Evolutionary conservation across 495 filamentous ascomycete species (phyloP), one percentile per base, ranked within the genome.

Genomic region (Penicillium flavigenum): DNA sequence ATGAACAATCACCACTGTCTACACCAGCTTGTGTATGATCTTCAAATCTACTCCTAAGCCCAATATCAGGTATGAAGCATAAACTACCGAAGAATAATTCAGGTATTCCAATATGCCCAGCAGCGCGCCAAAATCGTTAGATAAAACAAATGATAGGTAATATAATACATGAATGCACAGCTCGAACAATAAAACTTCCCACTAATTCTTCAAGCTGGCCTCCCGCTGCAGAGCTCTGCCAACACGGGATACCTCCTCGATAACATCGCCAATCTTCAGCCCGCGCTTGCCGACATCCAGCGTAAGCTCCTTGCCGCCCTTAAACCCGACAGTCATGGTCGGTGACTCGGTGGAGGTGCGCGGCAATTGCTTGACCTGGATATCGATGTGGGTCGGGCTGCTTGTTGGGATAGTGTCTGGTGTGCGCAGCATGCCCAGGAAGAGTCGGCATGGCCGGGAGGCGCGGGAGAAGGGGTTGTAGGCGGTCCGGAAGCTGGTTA

Each of bases 381-480:
- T 88, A 55, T 86, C 83, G 69, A 98, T 88, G 69, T 83, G 85
- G 81, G 92, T 90, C 19, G 66, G 76, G 45, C 80, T 78, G 43
- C 90, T 83, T 26, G 90, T 87, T 54, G 88, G 84, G 20, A 88
- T 82, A 8, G 94, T 93, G 51, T 66, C 64, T 7, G 76, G 76
- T 31, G 69, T 78, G 62, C 75, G 76, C n/a, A 99, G 86, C 44
- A 88, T 80, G 22, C 89, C 86, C 61, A 98, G 88, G 70, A 99
- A 91, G 45, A 92, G 74, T 12, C 95, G 86, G 32, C 90, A 91
- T 31, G 91, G 87, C 64, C 90, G 90, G 36, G 88, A 80, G 64
- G 80, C 76, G 14, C 82, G 78, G 5, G 81, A 83, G 83, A 98
- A 99, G 20, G 95, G 95, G 75, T 96, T 96, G 87, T 96, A 97